Evolutionary conservation across 2,329 filamentous ascomycete species (phyloP), one percentile per base, ranked within the genome.

Genomic region (Meredithiella fracta): DNA sequence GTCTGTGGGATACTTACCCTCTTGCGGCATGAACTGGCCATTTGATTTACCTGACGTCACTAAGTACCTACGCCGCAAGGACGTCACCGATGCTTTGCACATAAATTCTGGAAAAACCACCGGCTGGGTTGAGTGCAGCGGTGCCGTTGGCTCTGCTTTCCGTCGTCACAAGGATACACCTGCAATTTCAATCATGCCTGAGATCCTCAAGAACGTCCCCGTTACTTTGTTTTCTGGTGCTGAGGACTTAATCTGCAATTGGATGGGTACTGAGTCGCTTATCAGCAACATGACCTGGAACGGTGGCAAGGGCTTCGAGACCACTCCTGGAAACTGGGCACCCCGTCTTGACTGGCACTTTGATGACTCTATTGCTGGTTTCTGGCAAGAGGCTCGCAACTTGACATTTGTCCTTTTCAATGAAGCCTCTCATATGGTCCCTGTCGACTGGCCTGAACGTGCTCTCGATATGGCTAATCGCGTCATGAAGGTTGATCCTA

Each of bases 11-110:
- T 68, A 72, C 72, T 88, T 79, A 67, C 85, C 86, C 3, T 84
- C 83, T 60, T 98, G 92, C 67, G 92, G 92, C 62, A 95, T 95
- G 90, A 91, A 89, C 71, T 98, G 94, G 94, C 92, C 92, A 31
- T 85, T 89, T 61, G 92, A 98, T 69, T 74, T 98, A 64, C 68
- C 69, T 50, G 66, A 77, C 52, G 78, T 98, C 22, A 86, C 80
- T 4, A 87, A 89, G 0, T 98, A 97, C 67, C 78, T 98, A 54
- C 85, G 86, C 58, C 82, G 83, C 57, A 64, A 73, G n/a, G 88
- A 95, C 51, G 92, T 98, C 14, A 73, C 79, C 25, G 64, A 74
- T 3, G 92, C 92, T 0, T 74, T 98, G 37, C 86, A 98, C 66
- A 79, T 98, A 67, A 85, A 88, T 64, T 65, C 75, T 0, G 84